A percentile compares a stretch with the other conserved stretches of the same genome.
Evolutionary conservation across 495 filamentous ascomycete species (phyloP).

Genomic region (Podospora tetraspora): DNA sequence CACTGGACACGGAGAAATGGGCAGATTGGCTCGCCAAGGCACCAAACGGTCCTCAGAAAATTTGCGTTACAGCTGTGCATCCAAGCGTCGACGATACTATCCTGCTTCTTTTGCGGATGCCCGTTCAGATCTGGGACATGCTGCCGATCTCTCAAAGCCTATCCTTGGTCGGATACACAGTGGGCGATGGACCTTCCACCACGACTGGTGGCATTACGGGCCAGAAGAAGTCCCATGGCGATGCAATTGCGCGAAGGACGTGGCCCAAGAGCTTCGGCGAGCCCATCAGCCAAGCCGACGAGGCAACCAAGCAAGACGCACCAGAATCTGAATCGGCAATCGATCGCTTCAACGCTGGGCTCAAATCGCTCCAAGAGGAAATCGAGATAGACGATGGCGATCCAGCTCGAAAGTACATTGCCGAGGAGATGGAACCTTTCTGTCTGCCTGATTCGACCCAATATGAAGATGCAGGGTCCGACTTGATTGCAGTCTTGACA

Average conservation of each 20-base stretch:
- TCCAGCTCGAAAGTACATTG: slow-evolving; percentile 13
- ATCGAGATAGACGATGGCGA: slow-evolving; percentile 11
- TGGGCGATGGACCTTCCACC: background rate
- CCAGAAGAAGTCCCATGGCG: background rate
- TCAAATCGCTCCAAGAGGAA: background rate
- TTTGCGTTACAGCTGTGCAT: slow-evolving; percentile 13
- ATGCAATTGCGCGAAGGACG: background rate
- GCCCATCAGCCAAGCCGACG: background rate
- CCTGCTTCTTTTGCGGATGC: slow-evolving; percentile 13
- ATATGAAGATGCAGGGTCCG: background rate
- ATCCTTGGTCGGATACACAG: slow-evolving; percentile 13
- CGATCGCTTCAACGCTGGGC: background rate
- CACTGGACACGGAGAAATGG: slow-evolving; percentile 12
- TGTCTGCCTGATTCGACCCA: slow-evolving; percentile 6
- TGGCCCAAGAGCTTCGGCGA: slow-evolving; percentile 11
- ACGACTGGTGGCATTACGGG: background rate
- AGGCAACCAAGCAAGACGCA: background rate
- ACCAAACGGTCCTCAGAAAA: slow-evolving; percentile 1
- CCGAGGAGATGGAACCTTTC: slow-evolving; percentile 18
- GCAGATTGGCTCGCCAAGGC: slow-evolving; percentile 12
- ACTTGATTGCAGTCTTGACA: slow-evolving; percentile 13
- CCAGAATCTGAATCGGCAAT: background rate
- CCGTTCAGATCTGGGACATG: slow-evolving; percentile 21
- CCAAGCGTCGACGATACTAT: slow-evolving; percentile 7
- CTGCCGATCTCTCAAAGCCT: slow-evolving; percentile 4